A percentile compares a stretch with the other conserved stretches of the same genome.
phyloP scores from a whole-genome alignment of 1,284 basidiomycete genomes.

The Fomitopsis palustris region DNA sequence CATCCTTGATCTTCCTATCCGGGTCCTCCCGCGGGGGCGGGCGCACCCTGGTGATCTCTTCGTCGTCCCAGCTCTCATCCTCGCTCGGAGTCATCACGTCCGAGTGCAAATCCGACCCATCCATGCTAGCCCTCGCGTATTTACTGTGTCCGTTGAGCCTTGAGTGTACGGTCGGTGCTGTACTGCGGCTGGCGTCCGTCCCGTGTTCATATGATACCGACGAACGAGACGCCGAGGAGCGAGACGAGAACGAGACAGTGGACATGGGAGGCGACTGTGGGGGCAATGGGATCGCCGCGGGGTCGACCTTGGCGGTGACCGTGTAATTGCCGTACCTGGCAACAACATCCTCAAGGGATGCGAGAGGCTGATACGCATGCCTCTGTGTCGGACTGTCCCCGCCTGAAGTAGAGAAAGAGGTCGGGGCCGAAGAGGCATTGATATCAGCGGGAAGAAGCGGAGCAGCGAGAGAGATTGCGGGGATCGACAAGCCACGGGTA shows the following conservation, averaged over 20 bases:
- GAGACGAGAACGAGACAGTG: conserved; percentile 66
- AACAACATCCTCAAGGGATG: conserved; percentile 29
- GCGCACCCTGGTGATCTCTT: conserved; percentile 18
- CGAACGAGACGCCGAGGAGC: conserved; percentile 57
- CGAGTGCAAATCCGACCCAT: conserved; percentile 17
- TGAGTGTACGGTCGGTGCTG: conserved; percentile 30
- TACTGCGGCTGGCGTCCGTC: conserved; percentile 33
- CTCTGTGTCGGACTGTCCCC: conserved; percentile 14
- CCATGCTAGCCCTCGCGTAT: conserved; percentile 18
- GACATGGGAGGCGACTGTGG: conserved; percentile 69
- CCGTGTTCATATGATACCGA: conserved; percentile 37
- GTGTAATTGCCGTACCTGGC: conserved; percentile 22
- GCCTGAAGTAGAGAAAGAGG: conserved; percentile 21
- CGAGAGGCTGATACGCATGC: conserved; percentile 21
- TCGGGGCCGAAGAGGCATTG: conserved; percentile 18
- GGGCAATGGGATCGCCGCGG: conserved; percentile 50
- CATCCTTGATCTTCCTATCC: conserved; percentile 55
- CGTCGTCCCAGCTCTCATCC: conserved; percentile 11
- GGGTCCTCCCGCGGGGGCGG: conserved; percentile 26
- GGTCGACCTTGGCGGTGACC: conserved; percentile 43
- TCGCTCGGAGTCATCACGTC: conserved; percentile 16
- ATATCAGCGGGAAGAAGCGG: conserved; percentile 16
- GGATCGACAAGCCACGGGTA: conserved; percentile 25
- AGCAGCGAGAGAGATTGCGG: conserved; percentile 24
- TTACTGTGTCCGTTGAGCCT: conserved; percentile 19